Percentiles rank a stretch among this genome's conserved stretches.
phyloP scores from a whole-genome alignment of 306 rosid genomes.

The Acacia melanoxylon region DNA sequence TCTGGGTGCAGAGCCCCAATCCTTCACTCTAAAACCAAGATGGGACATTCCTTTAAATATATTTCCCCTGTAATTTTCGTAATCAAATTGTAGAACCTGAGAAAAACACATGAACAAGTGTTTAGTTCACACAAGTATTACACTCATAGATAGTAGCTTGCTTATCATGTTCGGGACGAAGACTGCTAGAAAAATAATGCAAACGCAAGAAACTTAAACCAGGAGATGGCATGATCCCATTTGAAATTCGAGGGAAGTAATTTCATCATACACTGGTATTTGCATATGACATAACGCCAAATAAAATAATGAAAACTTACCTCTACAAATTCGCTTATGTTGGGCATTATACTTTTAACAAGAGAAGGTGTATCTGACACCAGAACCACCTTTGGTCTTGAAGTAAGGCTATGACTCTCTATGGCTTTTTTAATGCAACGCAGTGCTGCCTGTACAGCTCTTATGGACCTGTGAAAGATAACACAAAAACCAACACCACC shows the following conservation, averaged over 20 bases:
- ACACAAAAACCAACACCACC: conserved; percentile 31
- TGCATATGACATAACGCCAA: not conserved
- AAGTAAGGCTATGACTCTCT: conserved; percentile 32
- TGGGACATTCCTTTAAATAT: conserved; percentile 47
- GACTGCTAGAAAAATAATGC: not conserved
- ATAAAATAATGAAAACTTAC: conserved; percentile 43
- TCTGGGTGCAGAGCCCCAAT: conserved; percentile 99
- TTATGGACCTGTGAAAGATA: conserved; percentile 57
- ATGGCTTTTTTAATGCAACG: conserved; percentile 66
- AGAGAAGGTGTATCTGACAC: conserved; percentile 91
- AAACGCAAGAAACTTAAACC: not conserved
- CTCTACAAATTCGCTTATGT: conserved; percentile 81
- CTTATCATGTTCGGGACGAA: conserved; percentile 7
- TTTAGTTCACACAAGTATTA: not conserved
- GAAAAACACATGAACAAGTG: conserved; percentile 12
- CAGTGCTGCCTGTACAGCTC: conserved; percentile 82
- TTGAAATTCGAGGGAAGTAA: conserved; percentile 3
- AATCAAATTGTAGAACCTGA: conserved; percentile 89
- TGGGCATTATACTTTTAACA: conserved; percentile 52
- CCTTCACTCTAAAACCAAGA: conserved; percentile 82
- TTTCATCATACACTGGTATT: not conserved
- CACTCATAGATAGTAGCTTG: not conserved
- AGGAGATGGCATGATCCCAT: not conserved
- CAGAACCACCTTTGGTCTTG: conserved; percentile 77
- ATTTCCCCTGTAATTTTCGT: conserved; percentile 73